phyloP scores from a whole-genome alignment of 106 monocot genomes.

The Dendrobium catenatum region DNA sequence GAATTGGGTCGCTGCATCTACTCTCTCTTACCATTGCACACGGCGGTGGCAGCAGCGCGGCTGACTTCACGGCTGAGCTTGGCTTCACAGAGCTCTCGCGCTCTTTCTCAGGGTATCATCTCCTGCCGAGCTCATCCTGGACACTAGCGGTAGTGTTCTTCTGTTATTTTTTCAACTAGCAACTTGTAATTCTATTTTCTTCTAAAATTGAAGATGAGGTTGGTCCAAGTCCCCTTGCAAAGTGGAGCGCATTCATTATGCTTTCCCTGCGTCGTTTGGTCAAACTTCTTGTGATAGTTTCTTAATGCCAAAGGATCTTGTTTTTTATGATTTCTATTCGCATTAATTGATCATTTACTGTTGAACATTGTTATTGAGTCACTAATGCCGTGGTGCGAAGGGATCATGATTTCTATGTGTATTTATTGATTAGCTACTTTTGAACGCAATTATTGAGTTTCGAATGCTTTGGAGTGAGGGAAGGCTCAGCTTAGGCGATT shows the following conservation, averaged over 20 bases:
- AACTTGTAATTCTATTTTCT: neutral
- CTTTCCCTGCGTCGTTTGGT: neutral
- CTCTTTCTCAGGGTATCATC: conserved; percentile 21
- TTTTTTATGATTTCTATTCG: neutral
- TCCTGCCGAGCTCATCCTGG: conserved; percentile 10
- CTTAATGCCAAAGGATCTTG: neutral
- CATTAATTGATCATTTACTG: neutral
- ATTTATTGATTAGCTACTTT: too few species aligned
- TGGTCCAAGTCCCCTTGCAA: neutral
- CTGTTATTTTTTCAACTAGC: neutral
- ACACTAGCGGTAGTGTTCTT: conserved; percentile 8
- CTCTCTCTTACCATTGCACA: neutral
- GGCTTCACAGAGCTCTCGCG: conserved; percentile 6
- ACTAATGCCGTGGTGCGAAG: neutral
- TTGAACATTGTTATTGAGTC: neutral
- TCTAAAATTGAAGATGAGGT: neutral
- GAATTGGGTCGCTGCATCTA: conserved; percentile 12
- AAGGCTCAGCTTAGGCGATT: neutral
- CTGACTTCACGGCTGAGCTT: conserved; percentile 14
- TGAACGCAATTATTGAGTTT: too few species aligned
- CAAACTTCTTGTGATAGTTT: neutral
- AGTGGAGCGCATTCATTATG: neutral
- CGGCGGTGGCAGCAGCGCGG: conserved; percentile 1
- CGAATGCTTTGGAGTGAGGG: too few species aligned
- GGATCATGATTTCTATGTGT: neutral